Evolutionary conservation across 106 monocot species (phyloP).

Genomic region (Apostasia shenzhenica): DNA sequence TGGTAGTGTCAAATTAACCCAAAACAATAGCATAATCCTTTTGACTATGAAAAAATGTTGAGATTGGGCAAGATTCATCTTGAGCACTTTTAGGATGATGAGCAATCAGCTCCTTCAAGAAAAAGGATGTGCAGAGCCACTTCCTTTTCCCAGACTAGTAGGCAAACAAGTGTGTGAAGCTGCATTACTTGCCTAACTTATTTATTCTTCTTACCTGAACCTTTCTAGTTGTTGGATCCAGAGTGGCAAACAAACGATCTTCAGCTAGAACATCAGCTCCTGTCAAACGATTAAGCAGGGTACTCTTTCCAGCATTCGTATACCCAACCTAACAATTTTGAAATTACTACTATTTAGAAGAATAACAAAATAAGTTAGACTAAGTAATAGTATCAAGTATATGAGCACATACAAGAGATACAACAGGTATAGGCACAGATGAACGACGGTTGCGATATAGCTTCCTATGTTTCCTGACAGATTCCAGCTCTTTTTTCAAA

Average conservation of each 20-base stretch:
- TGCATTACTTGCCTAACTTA: neutral
- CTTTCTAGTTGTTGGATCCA: slow-evolving; percentile 97
- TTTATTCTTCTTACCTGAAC: slow-evolving; percentile 40
- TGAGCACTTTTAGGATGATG: too few species aligned
- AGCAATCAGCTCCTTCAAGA: neutral
- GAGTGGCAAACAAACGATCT: slow-evolving; percentile 86
- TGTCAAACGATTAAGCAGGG: slow-evolving; percentile 83
- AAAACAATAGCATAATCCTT: too few species aligned
- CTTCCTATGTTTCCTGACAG: slow-evolving; percentile 84
- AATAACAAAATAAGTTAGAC: neutral
- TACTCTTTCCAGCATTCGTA: slow-evolving; percentile 99
- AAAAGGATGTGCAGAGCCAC: neutral
- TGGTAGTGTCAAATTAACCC: too few species aligned
- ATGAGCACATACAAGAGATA: slow-evolving; percentile 65
- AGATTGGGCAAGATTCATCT: too few species aligned
- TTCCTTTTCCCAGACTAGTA: neutral
- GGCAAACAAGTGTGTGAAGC: neutral
- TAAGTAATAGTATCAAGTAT: neutral
- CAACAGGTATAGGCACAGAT: slow-evolving; percentile 95
- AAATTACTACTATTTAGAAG: slow-evolving; percentile 5
- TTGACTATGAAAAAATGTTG: too few species aligned
- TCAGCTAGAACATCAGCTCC: slow-evolving; percentile 95
- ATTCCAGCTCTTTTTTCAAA: slow-evolving; percentile 88
- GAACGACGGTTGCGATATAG: slow-evolving; percentile 83
- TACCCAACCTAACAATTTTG: slow-evolving; percentile 71